Evolutionary conservation across 495 filamentous ascomycete genomes (phyloP), one percentile per base, ranked within the genome.

Genomic region (Aspergillus carlsbadensis): DNA sequence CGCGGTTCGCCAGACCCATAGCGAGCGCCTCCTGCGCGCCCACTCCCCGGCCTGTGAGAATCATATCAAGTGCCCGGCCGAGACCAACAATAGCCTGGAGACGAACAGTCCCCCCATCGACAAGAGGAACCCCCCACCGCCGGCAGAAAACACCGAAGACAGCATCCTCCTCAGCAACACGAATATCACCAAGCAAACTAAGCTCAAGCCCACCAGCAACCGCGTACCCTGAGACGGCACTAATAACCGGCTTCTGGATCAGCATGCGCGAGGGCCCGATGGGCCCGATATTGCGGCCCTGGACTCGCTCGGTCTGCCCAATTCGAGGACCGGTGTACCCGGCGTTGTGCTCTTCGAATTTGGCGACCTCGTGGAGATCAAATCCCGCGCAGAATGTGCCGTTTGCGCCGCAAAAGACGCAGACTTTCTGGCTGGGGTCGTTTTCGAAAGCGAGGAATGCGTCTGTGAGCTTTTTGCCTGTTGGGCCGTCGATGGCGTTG

Each of bases 111-210:
- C 76, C 78, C 5, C 78, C 74, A 44, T 82, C 77, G 40, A 81
- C 76, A 11, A 81, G 59, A 11, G 79, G 78, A 0, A 81, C 74
- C 2, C 78, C 79, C 58, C 69, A 79, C 4, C 77, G 69, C 2
- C 79, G 68, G 61, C 74, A 79, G 48, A 80, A 80, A 13, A 80
- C 73, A 2, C 78, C 75, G 36, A 82, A 76, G 17, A 78, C 56
- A 0, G 77, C 75, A 36, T 77, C 67, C 47, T 79, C 76, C 52
- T 80, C 77, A 0, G 65, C 74, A 0, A 81, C 67, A 1, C 78
- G 72, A 18, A 80, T 66, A 57, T 81, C 78, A 7, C 62, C 76
- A 2, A 81, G 58, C 0, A 81, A 66, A 51, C 68, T 71, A 10
- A 81, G 63, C 47, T 80, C 78, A 2, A 80, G 58, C 11, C 78